Evolutionary conservation across 768 basidiomycete species (phyloP).

Genomic region (Dendrothele bispora): DNA sequence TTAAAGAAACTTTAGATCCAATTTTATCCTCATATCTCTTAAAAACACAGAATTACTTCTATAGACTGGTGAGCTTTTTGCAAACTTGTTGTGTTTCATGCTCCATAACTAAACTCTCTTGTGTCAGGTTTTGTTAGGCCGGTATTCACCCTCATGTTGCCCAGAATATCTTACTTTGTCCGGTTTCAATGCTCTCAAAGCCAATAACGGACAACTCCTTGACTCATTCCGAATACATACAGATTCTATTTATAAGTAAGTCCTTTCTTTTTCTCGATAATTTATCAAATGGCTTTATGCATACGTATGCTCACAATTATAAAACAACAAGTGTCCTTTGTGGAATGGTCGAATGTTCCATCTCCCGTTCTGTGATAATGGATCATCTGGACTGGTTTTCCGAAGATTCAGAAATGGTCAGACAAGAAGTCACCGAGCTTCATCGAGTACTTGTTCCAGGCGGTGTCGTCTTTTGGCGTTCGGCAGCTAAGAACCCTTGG

Average conservation of each 20-base stretch:
- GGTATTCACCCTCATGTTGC: no score
- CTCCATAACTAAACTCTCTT: not conserved
- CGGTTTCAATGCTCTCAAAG: not conserved
- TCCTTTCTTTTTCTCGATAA: not conserved
- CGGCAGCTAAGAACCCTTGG: slow-evolving; percentile 54
- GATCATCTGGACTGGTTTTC: slow-evolving; percentile 54
- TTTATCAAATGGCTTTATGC: not conserved
- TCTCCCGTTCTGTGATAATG: slow-evolving; percentile 60
- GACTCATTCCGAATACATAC: not conserved
- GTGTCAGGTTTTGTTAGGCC: slow-evolving; percentile 28
- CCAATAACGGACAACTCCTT: not conserved
- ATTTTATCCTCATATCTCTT: no score
- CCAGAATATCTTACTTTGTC: not conserved
- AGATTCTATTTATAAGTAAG: not conserved
- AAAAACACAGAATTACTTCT: no score
- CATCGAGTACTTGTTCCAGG: slow-evolving; percentile 42
- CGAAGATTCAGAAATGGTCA: slow-evolving; percentile 38
- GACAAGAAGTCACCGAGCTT: slow-evolving; percentile 48
- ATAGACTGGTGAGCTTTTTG: no score
- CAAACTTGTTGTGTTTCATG: not conserved
- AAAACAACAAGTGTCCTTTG: slow-evolving; percentile 11
- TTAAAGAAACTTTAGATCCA: slow-evolving; percentile 38
- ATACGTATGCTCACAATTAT: no score
- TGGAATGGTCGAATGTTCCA: slow-evolving; percentile 38
- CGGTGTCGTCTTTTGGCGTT: slow-evolving; percentile 57